A percentile compares a stretch with the other conserved stretches of the same genome.
Evolutionary conservation across 73 alveolate genomes (phyloP).

Genomic region (Durusdinium trenchii): DNA sequence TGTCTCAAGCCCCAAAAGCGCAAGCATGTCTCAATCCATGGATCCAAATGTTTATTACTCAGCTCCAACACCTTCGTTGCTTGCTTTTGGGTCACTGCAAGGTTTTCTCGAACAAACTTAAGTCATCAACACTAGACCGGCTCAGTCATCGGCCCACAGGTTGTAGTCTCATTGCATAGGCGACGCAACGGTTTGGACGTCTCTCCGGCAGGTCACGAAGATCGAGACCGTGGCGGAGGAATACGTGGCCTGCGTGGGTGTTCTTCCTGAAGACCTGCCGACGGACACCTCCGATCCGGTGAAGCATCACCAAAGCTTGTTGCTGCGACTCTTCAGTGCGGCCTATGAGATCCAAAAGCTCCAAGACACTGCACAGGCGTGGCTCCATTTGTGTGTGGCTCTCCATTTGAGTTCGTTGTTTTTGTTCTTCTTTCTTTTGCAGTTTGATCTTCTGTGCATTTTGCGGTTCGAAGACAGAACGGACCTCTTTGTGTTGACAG

Average conservation of each 20-base stretch:
- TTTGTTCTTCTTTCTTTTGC: not conserved
- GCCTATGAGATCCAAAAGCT: slow-evolving; percentile 35
- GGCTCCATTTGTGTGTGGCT: not conserved
- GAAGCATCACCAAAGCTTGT: slow-evolving; percentile 14
- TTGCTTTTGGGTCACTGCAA: too few relatives aligned
- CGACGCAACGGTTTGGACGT: not conserved
- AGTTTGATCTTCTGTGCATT: not conserved
- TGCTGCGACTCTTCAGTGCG: slow-evolving; percentile 27
- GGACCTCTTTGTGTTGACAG: slow-evolving; percentile 9
- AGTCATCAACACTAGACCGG: too few relatives aligned
- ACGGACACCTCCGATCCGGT: not conserved
- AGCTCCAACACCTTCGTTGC: too few relatives aligned
- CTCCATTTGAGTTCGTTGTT: not conserved
- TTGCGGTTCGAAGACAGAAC: not conserved
- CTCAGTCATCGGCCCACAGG: too few relatives aligned
- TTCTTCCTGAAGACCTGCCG: slow-evolving; percentile 64
- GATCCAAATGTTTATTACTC: too few relatives aligned
- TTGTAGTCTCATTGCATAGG: too few relatives aligned
- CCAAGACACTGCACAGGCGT: not conserved
- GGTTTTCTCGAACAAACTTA: too few relatives aligned
- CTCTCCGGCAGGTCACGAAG: slow-evolving; percentile 55
- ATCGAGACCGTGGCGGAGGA: slow-evolving; percentile 92
- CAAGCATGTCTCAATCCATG: too few relatives aligned
- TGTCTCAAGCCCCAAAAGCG: too few relatives aligned
- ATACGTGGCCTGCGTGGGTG: slow-evolving; percentile 89